Percentiles rank a stretch among this genome's conserved stretches.
Conservation (phyloP, 495 filamentous ascomycete species). For the Penicillium dipodomyicola region DNA sequence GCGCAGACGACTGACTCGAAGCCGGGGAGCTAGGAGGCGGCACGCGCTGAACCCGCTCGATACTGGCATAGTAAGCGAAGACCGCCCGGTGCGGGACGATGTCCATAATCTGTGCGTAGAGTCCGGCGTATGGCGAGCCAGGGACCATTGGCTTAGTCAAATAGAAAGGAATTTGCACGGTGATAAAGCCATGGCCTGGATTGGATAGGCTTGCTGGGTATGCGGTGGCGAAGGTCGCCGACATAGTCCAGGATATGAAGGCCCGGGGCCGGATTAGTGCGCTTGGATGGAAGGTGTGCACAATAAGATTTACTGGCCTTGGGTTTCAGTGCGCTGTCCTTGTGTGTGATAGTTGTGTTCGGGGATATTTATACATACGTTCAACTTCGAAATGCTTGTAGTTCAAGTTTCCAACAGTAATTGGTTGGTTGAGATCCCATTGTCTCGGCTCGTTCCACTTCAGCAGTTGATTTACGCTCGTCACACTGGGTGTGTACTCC, state of each 20-base stretch:
- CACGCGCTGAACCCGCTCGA: slow-evolving; percentile 55
- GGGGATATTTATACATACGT: slow-evolving; percentile 37
- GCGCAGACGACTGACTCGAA: neutral
- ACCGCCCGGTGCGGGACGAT: slow-evolving; percentile 42
- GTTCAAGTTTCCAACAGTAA: slow-evolving; percentile 34
- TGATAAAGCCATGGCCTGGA: slow-evolving; percentile 45
- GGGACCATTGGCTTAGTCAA: neutral
- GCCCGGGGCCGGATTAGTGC: slow-evolving; percentile 37
- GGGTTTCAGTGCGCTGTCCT: neutral
- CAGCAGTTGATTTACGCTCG: slow-evolving; percentile 51
- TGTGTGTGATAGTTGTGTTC: neutral
- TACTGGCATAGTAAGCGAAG: slow-evolving; percentile 56
- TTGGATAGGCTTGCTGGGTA: neutral
- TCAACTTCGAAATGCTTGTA: slow-evolving; percentile 49
- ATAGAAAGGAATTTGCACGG: slow-evolving; percentile 54
- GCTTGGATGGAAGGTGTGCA: slow-evolving; percentile 38
- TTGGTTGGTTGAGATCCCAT: slow-evolving; percentile 17
- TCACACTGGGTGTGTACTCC: slow-evolving; percentile 68
- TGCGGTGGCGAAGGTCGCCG: slow-evolving; percentile 21
- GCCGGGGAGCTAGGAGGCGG: neutral
- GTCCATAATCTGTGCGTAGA: slow-evolving; percentile 30
- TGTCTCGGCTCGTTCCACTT: slow-evolving; percentile 46
- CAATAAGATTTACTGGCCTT: slow-evolving; percentile 42
- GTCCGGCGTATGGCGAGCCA: slow-evolving; percentile 2
- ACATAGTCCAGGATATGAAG: slow-evolving; percentile 40